Conservation (phyloP, 805 yeast species). For the Blastobotrys muscicola region DNA sequence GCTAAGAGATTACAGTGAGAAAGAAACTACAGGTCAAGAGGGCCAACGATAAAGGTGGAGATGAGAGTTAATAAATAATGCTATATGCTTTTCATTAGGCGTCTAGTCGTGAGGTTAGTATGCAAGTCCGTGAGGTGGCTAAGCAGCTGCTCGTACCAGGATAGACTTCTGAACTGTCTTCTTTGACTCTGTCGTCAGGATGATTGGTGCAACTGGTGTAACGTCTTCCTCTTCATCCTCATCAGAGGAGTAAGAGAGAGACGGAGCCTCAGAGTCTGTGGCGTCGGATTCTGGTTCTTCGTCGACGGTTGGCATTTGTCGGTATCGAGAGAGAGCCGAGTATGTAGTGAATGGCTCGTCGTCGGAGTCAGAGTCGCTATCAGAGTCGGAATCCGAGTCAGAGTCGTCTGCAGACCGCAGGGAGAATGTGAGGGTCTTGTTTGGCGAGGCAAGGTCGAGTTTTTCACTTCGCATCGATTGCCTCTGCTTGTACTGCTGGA, state of each 20-base stretch:
- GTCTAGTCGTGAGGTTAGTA: too few species aligned
- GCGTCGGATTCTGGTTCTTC: slow-evolving; percentile 11
- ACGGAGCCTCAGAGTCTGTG: slow-evolving; percentile 7
- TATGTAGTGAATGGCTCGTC: slow-evolving; percentile 17
- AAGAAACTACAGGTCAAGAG: too few species aligned
- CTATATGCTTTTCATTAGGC: too few species aligned
- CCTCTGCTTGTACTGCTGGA: slow-evolving; percentile 14
- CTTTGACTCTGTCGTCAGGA: background rate
- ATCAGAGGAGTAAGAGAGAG: slow-evolving; percentile 17
- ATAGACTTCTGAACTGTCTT: too few species aligned
- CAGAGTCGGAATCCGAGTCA: slow-evolving; percentile 5
- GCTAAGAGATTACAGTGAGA: too few species aligned
- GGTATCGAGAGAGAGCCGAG: slow-evolving; percentile 1
- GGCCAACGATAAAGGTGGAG: too few species aligned
- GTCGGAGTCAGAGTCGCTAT: slow-evolving; percentile 7
- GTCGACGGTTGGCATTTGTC: slow-evolving; percentile 14
- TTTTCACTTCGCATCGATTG: slow-evolving; percentile 4
- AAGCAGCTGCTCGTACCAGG: too few species aligned
- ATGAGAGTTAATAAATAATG: too few species aligned
- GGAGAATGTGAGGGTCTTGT: slow-evolving; percentile 1
- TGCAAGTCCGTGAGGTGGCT: too few species aligned
- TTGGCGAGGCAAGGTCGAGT: slow-evolving; percentile 4
- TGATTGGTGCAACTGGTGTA: background rate
- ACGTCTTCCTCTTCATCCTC: slow-evolving; percentile 16
- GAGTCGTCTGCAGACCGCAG: slow-evolving; percentile 7